These are phyloP conservation scores for Coniochaeta sp. DNA, from an alignment of 2,329 filamentous ascomycete species.

Conservation along the genomic window DNA sequence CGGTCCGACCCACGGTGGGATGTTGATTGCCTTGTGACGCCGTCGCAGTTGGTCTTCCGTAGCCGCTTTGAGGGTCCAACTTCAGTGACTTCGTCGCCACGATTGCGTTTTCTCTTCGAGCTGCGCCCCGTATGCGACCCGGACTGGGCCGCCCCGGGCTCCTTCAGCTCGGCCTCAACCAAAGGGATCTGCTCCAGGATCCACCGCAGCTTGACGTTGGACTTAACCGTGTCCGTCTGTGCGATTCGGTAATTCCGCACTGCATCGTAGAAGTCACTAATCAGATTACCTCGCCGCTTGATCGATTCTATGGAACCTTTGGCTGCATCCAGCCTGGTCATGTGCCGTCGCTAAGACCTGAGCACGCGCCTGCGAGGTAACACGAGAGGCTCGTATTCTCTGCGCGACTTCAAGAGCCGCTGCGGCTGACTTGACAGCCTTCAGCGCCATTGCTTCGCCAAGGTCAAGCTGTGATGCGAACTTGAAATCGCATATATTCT, in stretches of 20 bases:
- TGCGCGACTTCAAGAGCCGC: slow-evolving; percentile 7
- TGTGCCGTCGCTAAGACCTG: slow-evolving; percentile 10
- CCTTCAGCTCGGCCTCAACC: not conserved
- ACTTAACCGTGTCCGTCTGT: not conserved
- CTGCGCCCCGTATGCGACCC: not conserved
- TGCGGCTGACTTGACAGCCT: slow-evolving; percentile 12
- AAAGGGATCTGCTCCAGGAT: not conserved
- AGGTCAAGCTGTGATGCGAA: slow-evolving; percentile 7
- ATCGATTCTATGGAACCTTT: slow-evolving; percentile 10
- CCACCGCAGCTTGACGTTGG: not conserved
- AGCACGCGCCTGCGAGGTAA: slow-evolving; percentile 7
- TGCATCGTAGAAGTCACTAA: slow-evolving; percentile 9
- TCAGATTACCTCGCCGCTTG: slow-evolving; percentile 12
- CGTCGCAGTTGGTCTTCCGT: not conserved
- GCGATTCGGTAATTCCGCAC: not conserved
- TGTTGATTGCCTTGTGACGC: not conserved
- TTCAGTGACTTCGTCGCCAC: not conserved
- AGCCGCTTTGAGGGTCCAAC: not conserved
- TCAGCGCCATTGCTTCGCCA: slow-evolving; percentile 12
- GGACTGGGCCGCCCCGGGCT: not conserved
- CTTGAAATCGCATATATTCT: slow-evolving; percentile 12
- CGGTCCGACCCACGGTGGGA: not conserved
- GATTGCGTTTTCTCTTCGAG: not conserved
- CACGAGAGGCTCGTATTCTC: slow-evolving; percentile 7
- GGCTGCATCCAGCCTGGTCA: slow-evolving; percentile 11